These are phyloP conservation scores for Scutellaria baicalensis DNA, from an alignment of 257 asterid genomes.

Conservation along the genomic window DNA sequence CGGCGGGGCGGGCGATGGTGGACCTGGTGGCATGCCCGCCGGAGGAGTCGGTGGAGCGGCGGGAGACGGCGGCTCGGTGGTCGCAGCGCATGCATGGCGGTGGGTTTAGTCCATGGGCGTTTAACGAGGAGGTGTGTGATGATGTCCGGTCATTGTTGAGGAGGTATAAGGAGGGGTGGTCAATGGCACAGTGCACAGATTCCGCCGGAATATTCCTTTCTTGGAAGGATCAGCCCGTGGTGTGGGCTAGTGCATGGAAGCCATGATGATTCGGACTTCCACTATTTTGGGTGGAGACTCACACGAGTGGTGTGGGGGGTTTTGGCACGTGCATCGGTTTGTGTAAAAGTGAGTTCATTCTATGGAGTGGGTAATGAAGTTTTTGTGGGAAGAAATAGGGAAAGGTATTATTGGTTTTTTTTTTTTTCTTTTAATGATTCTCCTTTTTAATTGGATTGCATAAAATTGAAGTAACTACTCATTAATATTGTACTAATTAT, in stretches of 20 bases:
- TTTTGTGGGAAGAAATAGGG: not conserved
- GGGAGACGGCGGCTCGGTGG: conserved; percentile 86
- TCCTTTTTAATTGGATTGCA: conserved; percentile 18
- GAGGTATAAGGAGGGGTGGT: conserved; percentile 95
- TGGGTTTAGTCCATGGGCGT: conserved; percentile 41
- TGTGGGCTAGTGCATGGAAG: conserved; percentile 99
- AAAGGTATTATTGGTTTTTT: conserved; percentile 17
- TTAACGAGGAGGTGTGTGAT: conserved; percentile 86
- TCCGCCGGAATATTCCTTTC: conserved; percentile 90
- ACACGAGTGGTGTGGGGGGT: conserved; percentile 23
- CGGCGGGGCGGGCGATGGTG: conserved; percentile 76
- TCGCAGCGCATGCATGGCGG: conserved; percentile 60
- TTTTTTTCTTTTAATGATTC: too few relatives aligned
- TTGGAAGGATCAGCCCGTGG: conserved; percentile 97
- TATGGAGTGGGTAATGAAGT: not conserved
- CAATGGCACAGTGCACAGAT: conserved; percentile 59
- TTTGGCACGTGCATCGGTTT: conserved; percentile 35
- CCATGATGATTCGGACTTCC: conserved; percentile 33
- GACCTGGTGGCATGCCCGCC: conserved; percentile 79
- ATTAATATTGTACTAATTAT: conserved; percentile 19
- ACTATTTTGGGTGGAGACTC: conserved; percentile 12
- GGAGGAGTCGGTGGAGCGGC: conserved; percentile 61
- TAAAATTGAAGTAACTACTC: conserved; percentile 34
- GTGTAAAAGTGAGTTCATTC: not conserved
- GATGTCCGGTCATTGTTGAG: conserved; percentile 84